These are phyloP conservation scores for Camellia sinensis DNA, from an alignment of 148 eudicot species.

Conservation along the genomic window DNA sequence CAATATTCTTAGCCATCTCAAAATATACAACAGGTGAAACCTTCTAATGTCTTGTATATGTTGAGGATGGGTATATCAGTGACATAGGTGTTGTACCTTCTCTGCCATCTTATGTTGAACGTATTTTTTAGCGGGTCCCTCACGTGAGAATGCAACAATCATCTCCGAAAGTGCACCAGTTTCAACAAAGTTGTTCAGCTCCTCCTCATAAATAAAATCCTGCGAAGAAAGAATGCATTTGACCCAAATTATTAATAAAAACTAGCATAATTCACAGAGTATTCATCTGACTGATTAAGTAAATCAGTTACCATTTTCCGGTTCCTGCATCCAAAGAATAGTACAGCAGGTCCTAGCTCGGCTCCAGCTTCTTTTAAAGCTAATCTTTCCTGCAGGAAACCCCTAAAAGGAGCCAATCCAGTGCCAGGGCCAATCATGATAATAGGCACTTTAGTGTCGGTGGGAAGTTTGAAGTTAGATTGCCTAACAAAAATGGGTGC, in stretches of 20 bases:
- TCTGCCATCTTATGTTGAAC: slow-evolving; percentile 93
- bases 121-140: slow-evolving; percentile 85
- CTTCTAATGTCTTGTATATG: background rate
- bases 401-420: slow-evolving; percentile 98
- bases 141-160: slow-evolving; percentile 87
- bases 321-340: slow-evolving; percentile 94
- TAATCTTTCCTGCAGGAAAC: slow-evolving; percentile 93
- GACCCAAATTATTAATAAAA: background rate
- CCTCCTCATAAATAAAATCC: slow-evolving; percentile 93
- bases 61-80: background rate
- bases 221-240: slow-evolving; percentile 20
- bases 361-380: slow-evolving; percentile 85
- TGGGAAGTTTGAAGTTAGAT: slow-evolving; percentile 89
- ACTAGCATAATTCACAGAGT: background rate
- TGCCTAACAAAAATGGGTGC: slow-evolving; percentile 89
- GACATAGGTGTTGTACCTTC: slow-evolving; percentile 40
- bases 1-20: background rate
- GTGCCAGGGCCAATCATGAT: slow-evolving; percentile 99
- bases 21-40: background rate
- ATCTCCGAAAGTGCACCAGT: slow-evolving; percentile 81
- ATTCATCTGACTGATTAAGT: background rate
- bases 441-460: slow-evolving; percentile 71
- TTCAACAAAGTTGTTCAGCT: slow-evolving; percentile 63
- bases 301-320: slow-evolving; percentile 51
- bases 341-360: slow-evolving; percentile 66